These are phyloP conservation scores for Platanthera guangdongensis DNA, from an alignment of 106 monocot species.

Conservation along the genomic window DNA sequence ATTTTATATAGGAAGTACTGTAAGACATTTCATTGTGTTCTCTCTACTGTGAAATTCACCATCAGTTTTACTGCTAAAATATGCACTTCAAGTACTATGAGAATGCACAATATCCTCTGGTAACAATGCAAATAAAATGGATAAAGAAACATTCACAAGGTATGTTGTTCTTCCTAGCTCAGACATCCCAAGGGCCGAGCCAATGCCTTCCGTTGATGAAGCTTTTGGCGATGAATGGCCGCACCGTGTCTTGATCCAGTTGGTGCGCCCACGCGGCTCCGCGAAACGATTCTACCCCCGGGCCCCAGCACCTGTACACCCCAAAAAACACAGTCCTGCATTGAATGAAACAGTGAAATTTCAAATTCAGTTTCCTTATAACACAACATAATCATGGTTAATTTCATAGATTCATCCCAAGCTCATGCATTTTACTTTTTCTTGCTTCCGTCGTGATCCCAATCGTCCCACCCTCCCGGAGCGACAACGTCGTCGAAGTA, in stretches of 20 bases:
- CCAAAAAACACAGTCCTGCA: constrained; percentile 91
- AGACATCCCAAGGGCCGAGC: constrained; percentile 61
- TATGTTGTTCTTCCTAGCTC: background rate
- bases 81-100: no score
- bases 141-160: no score
- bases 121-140: no score
- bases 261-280: constrained; percentile 64
- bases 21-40: no score
- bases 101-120: no score
- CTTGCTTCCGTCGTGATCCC: constrained; percentile 64
- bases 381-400: background rate
- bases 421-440: constrained; percentile 34
- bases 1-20: no score
- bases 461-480: constrained; percentile 88
- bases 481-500: constrained; percentile 77
- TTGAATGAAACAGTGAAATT: background rate
- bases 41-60: no score
- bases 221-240: constrained; percentile 72
- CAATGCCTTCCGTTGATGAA: constrained; percentile 95
- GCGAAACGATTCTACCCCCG: constrained; percentile 51
- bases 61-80: no score
- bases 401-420: background rate
- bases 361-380: background rate
- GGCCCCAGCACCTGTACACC: constrained; percentile 76
- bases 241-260: constrained; percentile 51